phyloP scores from a whole-genome alignment of 495 filamentous ascomycete genomes.

The Talaromyces thailandensis region DNA sequence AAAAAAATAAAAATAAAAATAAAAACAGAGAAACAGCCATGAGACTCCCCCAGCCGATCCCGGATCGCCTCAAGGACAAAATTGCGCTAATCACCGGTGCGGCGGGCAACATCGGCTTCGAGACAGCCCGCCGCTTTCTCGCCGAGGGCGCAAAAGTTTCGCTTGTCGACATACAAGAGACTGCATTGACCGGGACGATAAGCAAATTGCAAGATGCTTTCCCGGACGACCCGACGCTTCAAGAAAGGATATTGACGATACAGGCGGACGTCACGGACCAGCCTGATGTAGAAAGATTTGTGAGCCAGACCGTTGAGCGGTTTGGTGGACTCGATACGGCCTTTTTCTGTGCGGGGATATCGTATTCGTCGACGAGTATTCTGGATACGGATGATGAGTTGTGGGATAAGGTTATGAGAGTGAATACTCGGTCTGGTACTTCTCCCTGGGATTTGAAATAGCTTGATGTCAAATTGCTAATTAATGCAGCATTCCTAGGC shows the following conservation, averaged over 20 bases:
- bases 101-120: slow-evolving; percentile 13
- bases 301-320: slow-evolving; percentile 3
- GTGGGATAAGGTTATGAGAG: slow-evolving; percentile 14
- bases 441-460: not conserved
- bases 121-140: slow-evolving; percentile 12
- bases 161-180: slow-evolving; percentile 9
- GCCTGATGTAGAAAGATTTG: slow-evolving; percentile 8
- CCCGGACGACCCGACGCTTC: not conserved
- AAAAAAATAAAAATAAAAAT: not conserved
- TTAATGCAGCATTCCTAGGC: slow-evolving; percentile 7
- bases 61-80: slow-evolving; percentile 10
- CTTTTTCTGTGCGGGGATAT: slow-evolving; percentile 11
- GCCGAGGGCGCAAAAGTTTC: slow-evolving; percentile 11
- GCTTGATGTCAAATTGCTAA: not conserved
- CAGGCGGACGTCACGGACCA: slow-evolving; percentile 13
- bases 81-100: slow-evolving; percentile 14
- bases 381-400: slow-evolving; percentile 12
- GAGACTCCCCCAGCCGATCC: slow-evolving; percentile 9
- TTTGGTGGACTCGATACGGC: slow-evolving; percentile 13
- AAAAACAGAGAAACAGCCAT: not conserved
- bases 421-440: slow-evolving; percentile 15
- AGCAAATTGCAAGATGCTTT: not conserved
- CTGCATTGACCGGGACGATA: not conserved
- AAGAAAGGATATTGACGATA: slow-evolving; percentile 11
- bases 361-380: slow-evolving; percentile 11